These are phyloP conservation scores for Penicillium bialowiezense DNA, from an alignment of 495 filamentous ascomycete genomes.

Conservation along the genomic window DNA sequence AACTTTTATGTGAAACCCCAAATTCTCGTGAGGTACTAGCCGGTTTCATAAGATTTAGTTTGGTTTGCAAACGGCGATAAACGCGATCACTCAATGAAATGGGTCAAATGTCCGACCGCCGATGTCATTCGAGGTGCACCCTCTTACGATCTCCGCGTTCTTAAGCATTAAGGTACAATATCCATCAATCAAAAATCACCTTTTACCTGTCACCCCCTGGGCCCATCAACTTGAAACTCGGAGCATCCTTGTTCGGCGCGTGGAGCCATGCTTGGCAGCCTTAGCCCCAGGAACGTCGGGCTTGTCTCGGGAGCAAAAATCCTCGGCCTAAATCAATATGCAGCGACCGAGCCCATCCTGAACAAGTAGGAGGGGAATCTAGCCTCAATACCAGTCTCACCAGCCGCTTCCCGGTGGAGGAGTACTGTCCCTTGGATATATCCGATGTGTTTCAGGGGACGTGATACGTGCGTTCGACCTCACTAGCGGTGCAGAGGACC, in stretches of 20 bases:
- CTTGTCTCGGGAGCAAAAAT: conserved; percentile 10
- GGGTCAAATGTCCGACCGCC: neutral
- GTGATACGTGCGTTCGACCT: conserved; percentile 2
- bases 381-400: conserved; percentile 13
- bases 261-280: conserved; percentile 24
- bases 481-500: conserved; percentile 7
- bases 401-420: conserved; percentile 7
- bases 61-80: neutral
- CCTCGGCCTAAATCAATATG: neutral
- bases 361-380: neutral
- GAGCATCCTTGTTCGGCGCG: conserved; percentile 20
- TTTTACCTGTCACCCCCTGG: neutral
- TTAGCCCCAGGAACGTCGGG: conserved; percentile 11
- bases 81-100: neutral
- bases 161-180: neutral
- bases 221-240: conserved; percentile 24
- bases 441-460: conserved; percentile 16
- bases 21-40: neutral
- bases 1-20: neutral
- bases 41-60: neutral
- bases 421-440: conserved; percentile 5
- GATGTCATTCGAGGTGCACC: neutral
- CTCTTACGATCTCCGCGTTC: conserved; percentile 1
- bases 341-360: neutral
- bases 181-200: neutral